Conservation (phyloP, 805 yeast species). For the Cyberlindnera xishuangbannaensis region DNA sequence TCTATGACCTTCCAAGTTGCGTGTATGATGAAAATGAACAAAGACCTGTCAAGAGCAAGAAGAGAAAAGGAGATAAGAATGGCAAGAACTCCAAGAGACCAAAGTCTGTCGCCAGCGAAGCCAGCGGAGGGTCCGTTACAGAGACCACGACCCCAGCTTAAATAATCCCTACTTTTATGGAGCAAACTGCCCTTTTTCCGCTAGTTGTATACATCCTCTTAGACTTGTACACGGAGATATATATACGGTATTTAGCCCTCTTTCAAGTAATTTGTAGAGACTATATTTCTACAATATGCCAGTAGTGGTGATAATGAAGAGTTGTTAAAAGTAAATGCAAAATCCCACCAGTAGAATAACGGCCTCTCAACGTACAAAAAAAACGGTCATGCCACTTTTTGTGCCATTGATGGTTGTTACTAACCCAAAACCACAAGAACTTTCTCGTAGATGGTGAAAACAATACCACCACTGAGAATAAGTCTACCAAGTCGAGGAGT, state of each 20-base stretch:
- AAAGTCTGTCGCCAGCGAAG: slow-evolving; percentile 21
- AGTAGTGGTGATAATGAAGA: too few species aligned
- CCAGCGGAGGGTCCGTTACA: slow-evolving; percentile 2
- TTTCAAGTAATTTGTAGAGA: too few species aligned
- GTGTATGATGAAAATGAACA: slow-evolving; percentile 77
- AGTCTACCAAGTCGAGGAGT: slow-evolving; percentile 94
- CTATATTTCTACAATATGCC: too few species aligned
- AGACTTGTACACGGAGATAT: too few species aligned
- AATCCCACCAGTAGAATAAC: too few species aligned
- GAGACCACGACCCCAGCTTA: slow-evolving; percentile 3
- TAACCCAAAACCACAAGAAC: slow-evolving; percentile 44
- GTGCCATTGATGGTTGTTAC: neutral
- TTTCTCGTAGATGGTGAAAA: slow-evolving; percentile 92
- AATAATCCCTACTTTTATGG: too few species aligned
- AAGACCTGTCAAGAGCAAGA: slow-evolving; percentile 63
- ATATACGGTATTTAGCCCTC: too few species aligned
- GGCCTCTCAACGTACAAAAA: too few species aligned
- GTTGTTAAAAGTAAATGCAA: too few species aligned
- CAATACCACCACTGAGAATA: slow-evolving; percentile 93
- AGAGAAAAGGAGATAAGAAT: slow-evolving; percentile 41
- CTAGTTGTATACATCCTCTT: too few species aligned
- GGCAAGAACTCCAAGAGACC: slow-evolving; percentile 32
- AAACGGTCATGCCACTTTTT: too few species aligned
- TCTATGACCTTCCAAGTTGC: slow-evolving; percentile 77
- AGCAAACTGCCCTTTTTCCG: too few species aligned